A percentile compares a stretch with the other conserved stretches of the same genome.
phyloP scores from a whole-genome alignment of 1,284 basidiomycete species.

The Nidula niveotomentosa region DNA sequence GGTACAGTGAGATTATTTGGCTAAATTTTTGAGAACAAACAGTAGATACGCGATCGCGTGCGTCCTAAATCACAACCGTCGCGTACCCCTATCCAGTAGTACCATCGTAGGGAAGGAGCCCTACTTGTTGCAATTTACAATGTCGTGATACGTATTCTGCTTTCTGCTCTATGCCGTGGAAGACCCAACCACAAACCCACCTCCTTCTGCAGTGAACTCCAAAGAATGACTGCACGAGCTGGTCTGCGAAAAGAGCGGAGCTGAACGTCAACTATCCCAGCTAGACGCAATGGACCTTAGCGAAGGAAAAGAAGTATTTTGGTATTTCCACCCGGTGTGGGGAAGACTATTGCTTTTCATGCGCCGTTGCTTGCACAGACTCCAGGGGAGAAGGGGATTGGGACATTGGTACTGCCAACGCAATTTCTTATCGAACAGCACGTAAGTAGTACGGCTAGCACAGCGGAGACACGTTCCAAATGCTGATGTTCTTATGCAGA shows the following conservation, averaged over 20 bases:
- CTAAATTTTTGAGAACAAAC: too few species aligned
- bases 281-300: conserved; percentile 8
- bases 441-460: conserved; percentile 3
- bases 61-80: too few species aligned
- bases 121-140: too few species aligned
- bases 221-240: conserved; percentile 5
- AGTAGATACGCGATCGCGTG: too few species aligned
- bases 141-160: too few species aligned
- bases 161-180: too few species aligned
- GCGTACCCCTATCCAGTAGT: too few species aligned
- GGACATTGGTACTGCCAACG: conserved; percentile 11
- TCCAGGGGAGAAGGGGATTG: conserved; percentile 8
- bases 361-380: conserved; percentile 5
- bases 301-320: conserved; percentile 11
- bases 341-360: conserved; percentile 11
- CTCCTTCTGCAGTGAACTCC: conserved; percentile 1
- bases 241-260: conserved; percentile 7
- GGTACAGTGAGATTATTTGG: too few species aligned
- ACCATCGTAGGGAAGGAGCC: too few species aligned
- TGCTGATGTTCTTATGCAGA: neutral
- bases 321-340: conserved; percentile 8
- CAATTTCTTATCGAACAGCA: conserved; percentile 10
- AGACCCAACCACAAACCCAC: too few species aligned
- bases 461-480: neutral
- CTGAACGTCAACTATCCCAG: conserved; percentile 4